Conservation (phyloP, 2,329 filamentous ascomycete species). For the Fonsecaea erecta region DNA sequence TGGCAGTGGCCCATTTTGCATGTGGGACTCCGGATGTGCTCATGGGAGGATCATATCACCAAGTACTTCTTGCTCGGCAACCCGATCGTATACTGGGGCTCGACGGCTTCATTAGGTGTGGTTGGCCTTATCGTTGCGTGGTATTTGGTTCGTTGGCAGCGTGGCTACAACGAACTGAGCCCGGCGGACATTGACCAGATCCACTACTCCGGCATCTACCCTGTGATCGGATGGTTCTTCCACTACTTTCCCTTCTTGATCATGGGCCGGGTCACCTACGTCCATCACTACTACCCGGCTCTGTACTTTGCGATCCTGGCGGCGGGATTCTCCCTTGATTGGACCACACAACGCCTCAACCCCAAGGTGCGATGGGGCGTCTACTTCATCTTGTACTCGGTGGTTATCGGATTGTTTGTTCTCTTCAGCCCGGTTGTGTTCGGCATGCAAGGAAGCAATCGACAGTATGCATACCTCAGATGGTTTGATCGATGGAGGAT, state of each 20-base stretch:
- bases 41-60: conserved; percentile 92
- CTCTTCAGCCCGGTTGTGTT: conserved; percentile 94
- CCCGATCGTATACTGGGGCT: conserved; percentile 93
- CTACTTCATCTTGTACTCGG: conserved; percentile 75
- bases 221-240: conserved; percentile 89
- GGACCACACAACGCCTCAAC: conserved; percentile 71
- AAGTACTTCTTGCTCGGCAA: conserved; percentile 99
- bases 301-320: conserved; percentile 95
- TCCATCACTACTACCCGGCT: conserved; percentile 98
- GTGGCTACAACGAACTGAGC: conserved; percentile 83
- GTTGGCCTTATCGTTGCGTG: conserved; percentile 75
- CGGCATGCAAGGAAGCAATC: conserved; percentile 86
- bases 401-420: conserved; percentile 78
- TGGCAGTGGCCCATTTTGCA: conserved; percentile 99
- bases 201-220: conserved; percentile 91
- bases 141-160: conserved; percentile 95
- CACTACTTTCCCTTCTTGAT: conserved; percentile 95
- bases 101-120: conserved; percentile 75
- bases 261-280: conserved; percentile 98
- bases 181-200: conserved; percentile 86
- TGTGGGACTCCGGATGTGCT: conserved; percentile 96
- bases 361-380: conserved; percentile 67
- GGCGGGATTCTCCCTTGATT: conserved; percentile 87
- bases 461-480: conserved; percentile 87
- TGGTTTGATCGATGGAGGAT: conserved; percentile 91